Base-by-base conservation (phyloP, 768 basidiomycete species). In the Leccinum disarticulatum region DNA sequence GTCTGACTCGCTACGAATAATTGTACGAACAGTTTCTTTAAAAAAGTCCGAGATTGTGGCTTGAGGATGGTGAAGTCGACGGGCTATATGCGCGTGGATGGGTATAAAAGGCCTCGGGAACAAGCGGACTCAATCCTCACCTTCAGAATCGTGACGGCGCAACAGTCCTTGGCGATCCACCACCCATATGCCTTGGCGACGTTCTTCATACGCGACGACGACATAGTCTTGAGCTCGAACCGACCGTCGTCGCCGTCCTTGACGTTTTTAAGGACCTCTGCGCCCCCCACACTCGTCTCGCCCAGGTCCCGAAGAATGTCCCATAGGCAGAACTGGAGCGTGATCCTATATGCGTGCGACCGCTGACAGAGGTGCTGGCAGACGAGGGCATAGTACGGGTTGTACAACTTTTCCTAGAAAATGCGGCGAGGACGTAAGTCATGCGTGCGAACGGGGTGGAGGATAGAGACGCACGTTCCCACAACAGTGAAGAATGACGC, bases 281-380 rank as follows among this genome's bases (percentile, higher is more conserved):
- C 82, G 7, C 93, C 93, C 2, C 93, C 93, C 36, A 95, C 91
- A 31, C 76, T 82, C 10, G 79, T 82, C 74, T 97, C 93, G 13
- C 94, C 96, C 48, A 98, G 77, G 60, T 92, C 92, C 9, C 96
- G 88, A 30, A 98, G 76, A 70, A 98, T 95, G 71, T 99, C 97
- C 97, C 97, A 99, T 6, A 98, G 76, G 65, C 87, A 92, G 72
- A 92, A 98, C 68, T 98, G 97, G 22, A 98, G 78, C 2, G 97
- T 98, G 65, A 98, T 89, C 68, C 86, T 91, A 78, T 94, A 87
- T 5, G 89, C 84, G 70, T 96, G 93, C 0, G 93, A 87, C 9
- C 77, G 77, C 9, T 81, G 79, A 68, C 92, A 91, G 30, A 98
- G 85, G 13, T 92, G 87, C 64, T 93, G 88, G 62, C 86, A 86